Conservation (phyloP, 768 basidiomycete genomes). For the Pleurotus sapidus region DNA sequence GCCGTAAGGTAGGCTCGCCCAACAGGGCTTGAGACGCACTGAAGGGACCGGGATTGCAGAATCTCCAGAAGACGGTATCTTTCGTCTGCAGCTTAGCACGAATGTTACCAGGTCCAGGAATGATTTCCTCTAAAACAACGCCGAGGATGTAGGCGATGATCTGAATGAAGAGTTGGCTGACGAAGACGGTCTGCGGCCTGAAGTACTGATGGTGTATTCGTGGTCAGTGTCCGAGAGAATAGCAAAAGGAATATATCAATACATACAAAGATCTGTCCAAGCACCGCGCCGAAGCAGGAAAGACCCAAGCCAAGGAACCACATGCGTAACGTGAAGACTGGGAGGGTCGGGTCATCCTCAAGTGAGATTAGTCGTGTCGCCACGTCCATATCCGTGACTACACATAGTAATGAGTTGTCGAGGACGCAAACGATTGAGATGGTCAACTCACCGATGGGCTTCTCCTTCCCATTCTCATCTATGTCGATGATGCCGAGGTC, state of each 20-base stretch:
- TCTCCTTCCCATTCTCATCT: conserved; percentile 44
- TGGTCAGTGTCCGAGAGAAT: too few species aligned
- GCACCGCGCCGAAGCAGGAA: conserved; percentile 52
- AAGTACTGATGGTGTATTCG: conserved; percentile 37
- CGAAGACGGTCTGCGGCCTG: conserved; percentile 47
- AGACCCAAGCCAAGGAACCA: conserved; percentile 55
- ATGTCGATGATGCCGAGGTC: conserved; percentile 36
- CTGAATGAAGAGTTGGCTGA: conserved; percentile 48
- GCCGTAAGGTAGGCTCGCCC: too few species aligned
- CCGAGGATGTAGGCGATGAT: conserved; percentile 54
- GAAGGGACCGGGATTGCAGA: conserved; percentile 62
- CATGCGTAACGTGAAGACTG: conserved; percentile 51
- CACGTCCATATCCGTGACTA: conserved; percentile 44
- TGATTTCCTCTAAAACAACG: conserved; percentile 35
- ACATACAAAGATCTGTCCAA: conserved; percentile 47
- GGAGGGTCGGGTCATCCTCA: conserved; percentile 49
- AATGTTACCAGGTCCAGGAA: conserved; percentile 31
- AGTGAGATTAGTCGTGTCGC: conserved; percentile 48
- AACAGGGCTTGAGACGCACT: conserved; percentile 32
- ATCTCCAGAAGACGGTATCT: conserved; percentile 45
- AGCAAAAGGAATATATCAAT: too few species aligned
- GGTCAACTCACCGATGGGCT: conserved; percentile 45
- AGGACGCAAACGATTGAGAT: neutral
- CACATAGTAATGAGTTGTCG: neutral
- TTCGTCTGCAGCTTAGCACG: conserved; percentile 23